Conservation (phyloP, 257 asterid genomes). For the Lycium ferocissimum region DNA sequence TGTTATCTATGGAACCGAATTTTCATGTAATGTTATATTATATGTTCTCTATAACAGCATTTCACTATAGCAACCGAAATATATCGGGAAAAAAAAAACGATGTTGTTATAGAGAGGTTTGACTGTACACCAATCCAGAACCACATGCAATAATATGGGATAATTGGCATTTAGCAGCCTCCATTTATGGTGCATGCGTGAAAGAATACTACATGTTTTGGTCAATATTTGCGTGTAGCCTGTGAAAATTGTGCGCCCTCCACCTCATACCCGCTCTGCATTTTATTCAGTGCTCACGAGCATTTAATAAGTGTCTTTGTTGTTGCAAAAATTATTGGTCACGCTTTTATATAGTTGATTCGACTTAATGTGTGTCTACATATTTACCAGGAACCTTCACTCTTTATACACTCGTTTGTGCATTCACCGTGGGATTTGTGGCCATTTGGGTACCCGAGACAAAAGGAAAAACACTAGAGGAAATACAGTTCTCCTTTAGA, state of each 20-base stretch:
- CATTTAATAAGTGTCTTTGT: background rate
- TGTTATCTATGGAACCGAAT: too few relatives aligned
- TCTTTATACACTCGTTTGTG: slow-evolving; percentile 52
- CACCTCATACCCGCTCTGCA: background rate
- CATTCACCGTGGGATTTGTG: slow-evolving; percentile 56
- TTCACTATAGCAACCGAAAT: too few relatives aligned
- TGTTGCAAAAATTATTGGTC: background rate
- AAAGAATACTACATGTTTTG: background rate
- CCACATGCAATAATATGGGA: background rate
- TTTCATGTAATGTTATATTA: too few relatives aligned
- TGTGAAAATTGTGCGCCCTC: background rate
- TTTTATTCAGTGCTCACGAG: background rate
- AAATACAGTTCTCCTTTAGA: slow-evolving; percentile 77
- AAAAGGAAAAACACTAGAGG: slow-evolving; percentile 82
- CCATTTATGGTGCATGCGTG: background rate
- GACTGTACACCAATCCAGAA: background rate
- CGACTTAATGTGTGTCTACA: background rate
- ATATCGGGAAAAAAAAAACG: too few relatives aligned
- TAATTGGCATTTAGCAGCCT: background rate
- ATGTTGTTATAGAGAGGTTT: too few relatives aligned
- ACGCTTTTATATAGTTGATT: background rate
- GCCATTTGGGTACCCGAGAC: slow-evolving; percentile 84
- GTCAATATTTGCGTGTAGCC: background rate
- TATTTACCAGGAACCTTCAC: slow-evolving; percentile 71
- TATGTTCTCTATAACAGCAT: too few relatives aligned